These are phyloP conservation scores for Talaromyces sp. DNA, from an alignment of 2,329 filamentous ascomycete species.

Conservation along the genomic window DNA sequence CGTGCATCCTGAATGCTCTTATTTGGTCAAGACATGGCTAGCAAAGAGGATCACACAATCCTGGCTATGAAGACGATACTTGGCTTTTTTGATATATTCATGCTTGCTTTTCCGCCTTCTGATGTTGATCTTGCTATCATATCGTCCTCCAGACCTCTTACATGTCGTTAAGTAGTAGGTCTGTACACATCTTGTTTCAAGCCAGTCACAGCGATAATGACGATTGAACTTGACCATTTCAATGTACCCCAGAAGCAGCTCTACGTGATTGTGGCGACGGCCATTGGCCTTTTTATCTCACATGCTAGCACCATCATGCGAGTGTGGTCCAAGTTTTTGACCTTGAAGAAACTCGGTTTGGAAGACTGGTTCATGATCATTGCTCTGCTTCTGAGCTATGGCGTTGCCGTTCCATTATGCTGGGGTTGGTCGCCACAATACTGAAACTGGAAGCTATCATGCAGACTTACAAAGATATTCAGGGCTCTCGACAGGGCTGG, in stretches of 20 bases:
- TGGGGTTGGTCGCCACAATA: background rate
- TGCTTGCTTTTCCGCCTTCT: too few relatives aligned
- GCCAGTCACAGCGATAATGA: background rate
- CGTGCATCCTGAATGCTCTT: too few relatives aligned
- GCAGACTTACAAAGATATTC: background rate
- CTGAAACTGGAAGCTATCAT: too few relatives aligned
- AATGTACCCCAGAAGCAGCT: background rate
- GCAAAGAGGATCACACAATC: too few relatives aligned
- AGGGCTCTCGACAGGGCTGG: background rate
- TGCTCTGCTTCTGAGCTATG: background rate
- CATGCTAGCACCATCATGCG: background rate
- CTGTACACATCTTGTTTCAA: background rate
- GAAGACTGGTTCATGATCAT: background rate
- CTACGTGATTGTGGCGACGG: background rate
- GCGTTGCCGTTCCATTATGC: background rate
- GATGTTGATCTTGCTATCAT: too few relatives aligned
- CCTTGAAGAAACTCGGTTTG: background rate
- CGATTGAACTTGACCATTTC: background rate
- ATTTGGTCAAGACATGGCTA: too few relatives aligned
- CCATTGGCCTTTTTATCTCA: background rate
- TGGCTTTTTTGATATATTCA: too few relatives aligned
- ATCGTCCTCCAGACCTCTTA: too few relatives aligned
- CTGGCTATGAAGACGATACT: too few relatives aligned
- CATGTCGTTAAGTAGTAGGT: too few relatives aligned
- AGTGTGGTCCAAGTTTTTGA: background rate